Base-by-base conservation (phyloP, 2,329 filamentous ascomycete species). In the Aureobasidium mangrovei region DNA sequence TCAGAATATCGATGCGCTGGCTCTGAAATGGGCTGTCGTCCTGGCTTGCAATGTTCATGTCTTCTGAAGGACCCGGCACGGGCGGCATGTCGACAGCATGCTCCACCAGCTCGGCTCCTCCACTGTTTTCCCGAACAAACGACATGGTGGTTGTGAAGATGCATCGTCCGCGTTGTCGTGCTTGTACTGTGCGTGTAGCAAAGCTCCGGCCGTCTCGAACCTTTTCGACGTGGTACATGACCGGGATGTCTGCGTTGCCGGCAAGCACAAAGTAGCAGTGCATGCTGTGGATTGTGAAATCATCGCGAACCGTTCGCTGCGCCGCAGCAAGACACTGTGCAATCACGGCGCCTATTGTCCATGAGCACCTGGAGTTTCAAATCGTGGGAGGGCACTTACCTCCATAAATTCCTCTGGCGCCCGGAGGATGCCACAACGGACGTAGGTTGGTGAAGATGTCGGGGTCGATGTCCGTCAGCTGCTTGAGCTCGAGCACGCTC, bases 181-280 rank as follows among this genome's bases (percentile, higher is more conserved):
- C 93, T 72, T 97, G 91, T n/a, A 98, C 93, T 0, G 91, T 97
- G 53, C 93, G 80, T 36, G 93, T 97, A 53, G 88, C 85, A 69
- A 91, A 98, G 49, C 86, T 91, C 57, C 85, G 83, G 7, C 93
- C 93, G 67, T 95, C 89, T 54, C 93, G 85, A 45, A 98, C 89
- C 51, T 88, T 82, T 74, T 97, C 93, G 44, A 98, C 93, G 67
- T 96, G 88, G 74, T 95, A 97, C 58, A 96, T 78, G 60, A 97
- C 86, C 32, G 93, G 91, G 18, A 93, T 85, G 57, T 86, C 82
- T 9, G 82, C 78, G 65, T 91, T 87, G 29, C 93, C 93, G 4
- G 91, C 91, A 2, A 97, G 83, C 33, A 98, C 84, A 70, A 98
- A 98, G 76, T 97, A 98, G 80, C 93, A 97, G 78, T 98, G 93